Evolutionary conservation across 1,284 basidiomycete genomes (phyloP), one percentile per base, ranked within the genome.

Genomic region (Schizophyllum commune): DNA sequence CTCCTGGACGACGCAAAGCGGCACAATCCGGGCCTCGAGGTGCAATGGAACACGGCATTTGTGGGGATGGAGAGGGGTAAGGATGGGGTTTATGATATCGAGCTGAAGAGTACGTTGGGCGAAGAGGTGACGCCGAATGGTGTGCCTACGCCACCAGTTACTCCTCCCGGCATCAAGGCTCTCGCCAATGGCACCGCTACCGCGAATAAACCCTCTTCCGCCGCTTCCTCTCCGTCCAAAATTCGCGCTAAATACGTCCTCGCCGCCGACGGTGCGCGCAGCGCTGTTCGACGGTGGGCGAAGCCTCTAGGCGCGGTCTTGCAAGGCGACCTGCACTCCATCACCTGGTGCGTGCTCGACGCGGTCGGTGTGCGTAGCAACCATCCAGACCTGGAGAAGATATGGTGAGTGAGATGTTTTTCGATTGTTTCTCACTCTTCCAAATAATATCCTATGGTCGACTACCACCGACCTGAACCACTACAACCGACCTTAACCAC

Each of bases 331-430:
- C 22, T 47, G n/a, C 57, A 39, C 7, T 32, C 57, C 6, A 47
- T 58, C 15, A 58, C 57, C 6, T 58, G 57, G 57, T 58, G 57
- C 19, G 57, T 58, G 32, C 19, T 58, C n/a, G 57, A 58, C 22
- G 57, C 57, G 6, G 57, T 58, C 32, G 57, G 57, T n/a, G 32
- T 58, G 5, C 32, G 47, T 4, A 58, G 57, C 39, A 47, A 58
- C 39, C 47, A 47, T 47, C 57, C 57, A 22, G 57, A 58, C 15
- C 20, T 58, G n/a, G 57, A 58, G 32, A 17, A 27, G 11, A 19
- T 58, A 6, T 58, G 33, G 57, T 58, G 22, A 8, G 57, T 39
- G 15, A n/a, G n/a, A n/a, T n/a, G n/a, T n/a, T n/a, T n/a, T n/a
- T n/a, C n/a, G n/a, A n/a, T n/a, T n/a, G n/a, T n/a, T n/a, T n/a